Base-by-base conservation (phyloP, 805 yeast genomes). In the Monosporozyma unispora region DNA sequence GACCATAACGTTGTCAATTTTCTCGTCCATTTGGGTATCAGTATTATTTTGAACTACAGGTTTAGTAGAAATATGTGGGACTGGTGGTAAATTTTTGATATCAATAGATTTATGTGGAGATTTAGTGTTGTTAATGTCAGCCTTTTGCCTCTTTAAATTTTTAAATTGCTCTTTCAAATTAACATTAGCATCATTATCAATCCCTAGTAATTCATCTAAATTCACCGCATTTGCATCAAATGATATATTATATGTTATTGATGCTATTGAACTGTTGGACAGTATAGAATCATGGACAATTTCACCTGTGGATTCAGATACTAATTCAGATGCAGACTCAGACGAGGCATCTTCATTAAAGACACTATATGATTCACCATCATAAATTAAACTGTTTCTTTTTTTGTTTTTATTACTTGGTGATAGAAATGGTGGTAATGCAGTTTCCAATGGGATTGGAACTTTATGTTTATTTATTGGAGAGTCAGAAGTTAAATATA, bases 391-490 rank as follows among this genome's bases (percentile, higher is more conserved):
- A 22, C 67, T 63, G 2, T 50, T 47, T 41, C 69, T 56, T 10
- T 50, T 40, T 28, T 52, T 61, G 3, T 52, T 19, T 51, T 60
- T 66, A 52, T 70, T 69, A 37, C 52, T 48, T 4, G 70, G 70
- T 0, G 73, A 70, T 18, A 71, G 48, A 27, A 52, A 57, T 4
- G 74, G 74, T 9, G 75, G 75, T 8, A 70, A 51, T 3, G 57
- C 50, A 6, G 66, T 59, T 48, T 70, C 70, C 12, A 68, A 57
- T 8, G 75, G 75, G 1, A 71, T 61, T 1, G 75, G 69, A 1
- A 70, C 57, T 12, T 55, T 51, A 35, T 60, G 60, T 16, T 52
- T 52, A 51, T 69, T 71, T 38, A 70, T 50, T 7, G 71, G 67
- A 0, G 74, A 67, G 37, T 66, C 63, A 2, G 72, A 62, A 8